A percentile compares a stretch with the other conserved stretches of the same genome.
These are phyloP conservation scores for Tagetes patula DNA, from an alignment of 129 eudicot species.

Conservation along the genomic window DNA sequence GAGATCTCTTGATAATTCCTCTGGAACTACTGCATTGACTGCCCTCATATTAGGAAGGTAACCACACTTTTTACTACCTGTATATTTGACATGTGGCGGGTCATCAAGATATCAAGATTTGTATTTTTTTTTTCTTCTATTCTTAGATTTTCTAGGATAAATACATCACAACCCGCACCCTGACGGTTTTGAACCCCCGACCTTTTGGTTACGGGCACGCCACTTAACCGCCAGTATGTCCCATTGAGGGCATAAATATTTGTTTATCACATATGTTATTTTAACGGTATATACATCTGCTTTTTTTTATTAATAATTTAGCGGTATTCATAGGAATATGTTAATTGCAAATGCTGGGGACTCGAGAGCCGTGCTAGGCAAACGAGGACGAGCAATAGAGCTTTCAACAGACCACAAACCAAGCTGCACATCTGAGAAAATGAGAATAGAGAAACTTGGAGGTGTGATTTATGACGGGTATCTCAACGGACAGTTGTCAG, in stretches of 20 bases:
- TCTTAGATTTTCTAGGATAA: too few species aligned
- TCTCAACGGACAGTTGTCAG: conserved; percentile 80
- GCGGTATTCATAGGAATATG: conserved; percentile 49
- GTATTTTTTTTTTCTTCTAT: background rate
- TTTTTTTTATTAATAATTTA: background rate
- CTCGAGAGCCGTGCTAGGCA: conserved; percentile 86
- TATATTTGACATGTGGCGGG: background rate
- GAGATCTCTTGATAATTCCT: conserved; percentile 61
- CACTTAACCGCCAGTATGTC: too few species aligned
- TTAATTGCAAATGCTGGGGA: conserved; percentile 90
- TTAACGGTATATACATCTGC: too few species aligned
- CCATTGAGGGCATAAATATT: too few species aligned
- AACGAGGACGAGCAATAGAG: conserved; percentile 82
- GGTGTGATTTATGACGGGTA: conserved; percentile 82
- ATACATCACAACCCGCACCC: too few species aligned
- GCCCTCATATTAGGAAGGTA: conserved; percentile 78
- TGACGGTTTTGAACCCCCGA: too few species aligned
- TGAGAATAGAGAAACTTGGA: conserved; percentile 73
- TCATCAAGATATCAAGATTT: background rate
- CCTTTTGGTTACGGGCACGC: too few species aligned
- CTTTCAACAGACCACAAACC: conserved; percentile 88
- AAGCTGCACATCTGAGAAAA: conserved; percentile 67
- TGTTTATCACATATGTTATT: too few species aligned
- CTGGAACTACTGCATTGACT: conserved; percentile 83
- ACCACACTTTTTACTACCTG: background rate